A percentile compares a stretch with the other conserved stretches of the same genome.
Conservation (phyloP, 805 yeast species). For the Yarrowia divulgata region DNA sequence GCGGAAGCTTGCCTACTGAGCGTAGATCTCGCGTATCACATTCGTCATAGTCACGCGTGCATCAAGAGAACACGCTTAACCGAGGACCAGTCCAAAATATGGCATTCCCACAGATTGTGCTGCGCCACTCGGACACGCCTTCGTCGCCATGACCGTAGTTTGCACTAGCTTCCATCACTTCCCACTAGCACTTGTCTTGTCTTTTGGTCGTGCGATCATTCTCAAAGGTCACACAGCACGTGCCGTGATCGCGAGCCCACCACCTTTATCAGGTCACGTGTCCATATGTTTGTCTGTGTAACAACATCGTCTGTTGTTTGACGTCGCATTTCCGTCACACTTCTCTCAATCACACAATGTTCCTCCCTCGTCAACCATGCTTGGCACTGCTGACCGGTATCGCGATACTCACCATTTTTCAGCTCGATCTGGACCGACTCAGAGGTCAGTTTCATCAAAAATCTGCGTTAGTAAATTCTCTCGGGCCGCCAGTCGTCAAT, state of each 20-base stretch:
- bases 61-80: too few species aligned
- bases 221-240: too few species aligned
- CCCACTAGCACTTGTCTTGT: too few species aligned
- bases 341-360: background rate
- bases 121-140: too few species aligned
- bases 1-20: too few species aligned
- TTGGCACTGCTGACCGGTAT: background rate
- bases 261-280: background rate
- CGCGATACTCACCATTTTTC: constrained; percentile 68
- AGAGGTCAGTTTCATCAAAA: constrained; percentile 81
- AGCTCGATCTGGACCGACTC: constrained; percentile 91
- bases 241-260: background rate
- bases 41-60: too few species aligned
- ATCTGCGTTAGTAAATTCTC: constrained; percentile 50
- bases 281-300: background rate
- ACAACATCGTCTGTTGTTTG: background rate
- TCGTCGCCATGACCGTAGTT: too few species aligned
- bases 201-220: too few species aligned
- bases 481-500: background rate
- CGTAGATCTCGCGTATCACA: too few species aligned
- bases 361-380: background rate
- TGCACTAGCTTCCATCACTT: too few species aligned
- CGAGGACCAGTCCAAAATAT: too few species aligned
- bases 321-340: background rate
- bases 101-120: too few species aligned